These are phyloP conservation scores for Podochytrium sp. DNA, from an alignment of 192 early-diverging fungal genomes.

Conservation along the genomic window DNA sequence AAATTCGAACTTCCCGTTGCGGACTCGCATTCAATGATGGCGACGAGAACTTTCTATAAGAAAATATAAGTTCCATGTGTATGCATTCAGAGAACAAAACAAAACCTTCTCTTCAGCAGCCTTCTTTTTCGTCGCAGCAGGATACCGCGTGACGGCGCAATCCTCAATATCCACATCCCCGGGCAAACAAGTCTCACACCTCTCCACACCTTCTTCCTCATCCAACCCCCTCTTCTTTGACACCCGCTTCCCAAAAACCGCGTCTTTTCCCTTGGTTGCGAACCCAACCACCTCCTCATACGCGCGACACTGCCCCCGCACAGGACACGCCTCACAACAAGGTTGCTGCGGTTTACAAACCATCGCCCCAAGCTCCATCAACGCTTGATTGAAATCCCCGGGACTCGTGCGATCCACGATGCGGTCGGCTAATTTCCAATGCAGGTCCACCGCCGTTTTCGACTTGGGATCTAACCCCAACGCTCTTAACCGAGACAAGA, in stretches of 20 bases:
- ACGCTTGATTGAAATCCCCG: slow-evolving; percentile 77
- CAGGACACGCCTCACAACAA: slow-evolving; percentile 64
- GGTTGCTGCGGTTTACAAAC: slow-evolving; percentile 74
- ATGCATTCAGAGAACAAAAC: background rate
- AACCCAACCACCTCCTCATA: slow-evolving; percentile 56
- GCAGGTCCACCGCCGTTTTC: slow-evolving; percentile 55
- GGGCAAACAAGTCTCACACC: slow-evolving; percentile 23
- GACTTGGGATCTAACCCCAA: slow-evolving; percentile 69
- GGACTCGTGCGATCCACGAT: slow-evolving; percentile 60
- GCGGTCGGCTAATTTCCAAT: slow-evolving; percentile 65
- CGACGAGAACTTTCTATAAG: slow-evolving; percentile 64
- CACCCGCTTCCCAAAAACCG: background rate
- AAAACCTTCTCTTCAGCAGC: slow-evolving; percentile 64
- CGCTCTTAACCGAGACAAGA: slow-evolving; percentile 64
- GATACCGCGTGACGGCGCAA: slow-evolving; percentile 52
- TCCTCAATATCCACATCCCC: slow-evolving; percentile 39
- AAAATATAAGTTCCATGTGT: no score
- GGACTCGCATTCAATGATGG: slow-evolving; percentile 50
- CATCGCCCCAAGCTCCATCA: slow-evolving; percentile 81
- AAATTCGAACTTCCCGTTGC: slow-evolving; percentile 37
- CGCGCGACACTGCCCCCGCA: slow-evolving; percentile 61
- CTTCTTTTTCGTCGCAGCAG: slow-evolving; percentile 62
- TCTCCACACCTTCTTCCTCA: background rate
- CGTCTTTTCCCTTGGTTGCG: background rate
- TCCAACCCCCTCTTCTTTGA: background rate